Evolutionary conservation across 345 rosid species (phyloP).

Genomic region (Isatis tinctoria): DNA sequence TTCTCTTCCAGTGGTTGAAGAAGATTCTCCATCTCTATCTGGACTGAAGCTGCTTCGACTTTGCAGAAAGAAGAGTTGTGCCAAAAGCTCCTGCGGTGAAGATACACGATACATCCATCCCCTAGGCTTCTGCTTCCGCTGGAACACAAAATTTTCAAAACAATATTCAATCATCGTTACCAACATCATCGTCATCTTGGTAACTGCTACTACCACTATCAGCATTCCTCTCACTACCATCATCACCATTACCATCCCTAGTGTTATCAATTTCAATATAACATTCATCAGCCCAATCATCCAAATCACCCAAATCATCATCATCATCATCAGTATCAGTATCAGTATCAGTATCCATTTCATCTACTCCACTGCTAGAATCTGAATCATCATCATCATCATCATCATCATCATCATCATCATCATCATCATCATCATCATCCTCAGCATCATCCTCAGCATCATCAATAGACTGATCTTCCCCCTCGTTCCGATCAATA

Average conservation of each 20-base stretch:
- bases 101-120: slow-evolving; percentile 47
- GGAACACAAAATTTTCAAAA: slow-evolving; percentile 47
- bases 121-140: slow-evolving; percentile 54
- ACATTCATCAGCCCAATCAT: slow-evolving; percentile 18
- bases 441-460: slow-evolving; percentile 15
- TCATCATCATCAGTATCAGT: slow-evolving; percentile 7
- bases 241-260: neutral
- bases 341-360: slow-evolving; percentile 18
- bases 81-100: slow-evolving; percentile 47
- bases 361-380: slow-evolving; percentile 18
- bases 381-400: slow-evolving; percentile 13
- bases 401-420: slow-evolving; percentile 16
- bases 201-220: neutral
- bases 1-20: slow-evolving; percentile 36
- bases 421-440: slow-evolving; percentile 12
- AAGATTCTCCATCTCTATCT: slow-evolving; percentile 39
- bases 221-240: neutral
- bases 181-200: slow-evolving; percentile 18
- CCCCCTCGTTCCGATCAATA: neutral
- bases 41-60: slow-evolving; percentile 28
- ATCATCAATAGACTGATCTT: slow-evolving; percentile 22
- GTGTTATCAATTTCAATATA: neutral
- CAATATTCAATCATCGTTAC: slow-evolving; percentile 32
- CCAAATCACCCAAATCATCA: neutral
- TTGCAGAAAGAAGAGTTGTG: slow-evolving; percentile 49